Conservation (phyloP, 1,139 yeast genomes). For the Taphrina sp. region DNA sequence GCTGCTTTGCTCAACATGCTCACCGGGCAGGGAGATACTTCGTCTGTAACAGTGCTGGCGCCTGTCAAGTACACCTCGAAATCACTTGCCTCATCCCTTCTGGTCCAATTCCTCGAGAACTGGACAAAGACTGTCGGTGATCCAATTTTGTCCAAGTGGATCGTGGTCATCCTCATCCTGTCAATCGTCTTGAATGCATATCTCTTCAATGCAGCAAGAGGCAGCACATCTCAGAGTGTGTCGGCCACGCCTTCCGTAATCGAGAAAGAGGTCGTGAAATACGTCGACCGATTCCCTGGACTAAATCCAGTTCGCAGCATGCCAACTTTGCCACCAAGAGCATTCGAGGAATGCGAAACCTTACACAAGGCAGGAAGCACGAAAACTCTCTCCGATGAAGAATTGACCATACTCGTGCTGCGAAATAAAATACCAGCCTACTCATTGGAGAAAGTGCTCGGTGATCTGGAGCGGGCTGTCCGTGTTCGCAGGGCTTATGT, state of each 20-base stretch:
- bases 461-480: conserved; percentile 87
- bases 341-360: conserved; percentile 63
- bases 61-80: conserved; percentile 68
- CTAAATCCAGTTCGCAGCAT: conserved; percentile 17
- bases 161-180: conserved; percentile 68
- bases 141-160: conserved; percentile 72
- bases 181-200: conserved; percentile 81
- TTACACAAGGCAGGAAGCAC: conserved; percentile 71
- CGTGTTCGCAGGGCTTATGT: conserved; percentile 87
- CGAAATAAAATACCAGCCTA: conserved; percentile 83
- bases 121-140: conserved; percentile 77
- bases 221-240: conserved; percentile 35
- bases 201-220: conserved; percentile 53
- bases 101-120: conserved; percentile 55
- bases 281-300: conserved; percentile 29
- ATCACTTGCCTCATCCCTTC: conserved; percentile 64
- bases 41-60: conserved; percentile 54
- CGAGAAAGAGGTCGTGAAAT: conserved; percentile 42
- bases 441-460: conserved; percentile 88
- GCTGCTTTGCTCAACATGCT: conserved; percentile 29
- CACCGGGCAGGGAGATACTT: conserved; percentile 45
- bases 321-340: conserved; percentile 35
- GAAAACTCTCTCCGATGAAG: conserved; percentile 64
- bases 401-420: conserved; percentile 67
- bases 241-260: conserved; percentile 42